phyloP scores from a whole-genome alignment of 371 early-diverging fungal genomes.

The Mucor lusitanicus region DNA sequence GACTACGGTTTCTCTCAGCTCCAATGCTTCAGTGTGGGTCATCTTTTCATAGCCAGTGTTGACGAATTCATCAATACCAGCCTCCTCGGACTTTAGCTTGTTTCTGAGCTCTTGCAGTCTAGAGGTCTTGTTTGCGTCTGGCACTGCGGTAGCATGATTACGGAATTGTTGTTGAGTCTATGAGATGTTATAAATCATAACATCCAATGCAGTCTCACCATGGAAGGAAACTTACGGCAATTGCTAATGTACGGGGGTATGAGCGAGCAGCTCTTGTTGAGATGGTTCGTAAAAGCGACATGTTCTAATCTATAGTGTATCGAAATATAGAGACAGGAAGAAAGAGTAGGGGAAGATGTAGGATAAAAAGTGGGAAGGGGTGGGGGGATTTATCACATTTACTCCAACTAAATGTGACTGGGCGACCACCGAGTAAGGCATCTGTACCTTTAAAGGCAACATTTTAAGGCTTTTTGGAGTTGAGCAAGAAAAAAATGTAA shows the following conservation, averaged over 20 bases:
- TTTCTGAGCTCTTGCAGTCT: constrained; percentile 21
- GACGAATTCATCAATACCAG: constrained; percentile 71
- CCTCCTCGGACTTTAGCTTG: constrained; percentile 16
- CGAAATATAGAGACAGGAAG: background rate
- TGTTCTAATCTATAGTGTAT: background rate
- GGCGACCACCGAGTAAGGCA: constrained; percentile 6
- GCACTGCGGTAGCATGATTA: constrained; percentile 19
- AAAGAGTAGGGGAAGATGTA: background rate
- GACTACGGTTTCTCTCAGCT: constrained; percentile 60
- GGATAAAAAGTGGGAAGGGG: constrained; percentile 1
- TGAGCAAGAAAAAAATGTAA: background rate
- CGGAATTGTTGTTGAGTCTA: constrained; percentile 23
- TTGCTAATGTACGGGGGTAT: constrained; percentile 8
- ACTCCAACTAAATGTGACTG: constrained; percentile 2
- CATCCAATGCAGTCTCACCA: background rate
- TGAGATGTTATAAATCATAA: background rate
- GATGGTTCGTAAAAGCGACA: constrained; percentile 16
- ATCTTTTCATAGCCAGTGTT: constrained; percentile 52
- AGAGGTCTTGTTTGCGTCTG: constrained; percentile 12
- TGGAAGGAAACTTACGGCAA: constrained; percentile 5
- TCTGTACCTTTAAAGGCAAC: constrained; percentile 11
- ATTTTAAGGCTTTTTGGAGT: constrained; percentile 3
- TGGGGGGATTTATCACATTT: constrained; percentile 1
- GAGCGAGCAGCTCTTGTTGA: constrained; percentile 8
- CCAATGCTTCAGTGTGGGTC: constrained; percentile 66